Evolutionary conservation across 257 asterid genomes (phyloP).

Genomic region (Striga asiatica): DNA sequence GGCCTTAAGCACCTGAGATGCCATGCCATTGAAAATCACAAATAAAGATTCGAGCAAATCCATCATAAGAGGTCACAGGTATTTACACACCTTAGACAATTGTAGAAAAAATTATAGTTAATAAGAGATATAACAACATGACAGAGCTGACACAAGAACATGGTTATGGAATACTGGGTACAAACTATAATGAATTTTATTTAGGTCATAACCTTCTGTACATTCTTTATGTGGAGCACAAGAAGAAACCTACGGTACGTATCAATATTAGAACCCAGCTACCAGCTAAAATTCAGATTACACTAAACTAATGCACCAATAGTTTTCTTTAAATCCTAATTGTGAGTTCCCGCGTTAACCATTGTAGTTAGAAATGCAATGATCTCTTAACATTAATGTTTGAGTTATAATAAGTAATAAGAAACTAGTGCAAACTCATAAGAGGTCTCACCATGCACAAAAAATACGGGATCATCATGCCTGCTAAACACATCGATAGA

Average conservation of each 20-base stretch:
- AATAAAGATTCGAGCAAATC: too few relatives aligned
- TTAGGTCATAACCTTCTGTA: neutral
- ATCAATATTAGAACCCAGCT: neutral
- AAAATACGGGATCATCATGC: slow-evolving; percentile 58
- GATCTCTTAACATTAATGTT: neutral
- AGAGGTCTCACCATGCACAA: slow-evolving; percentile 56
- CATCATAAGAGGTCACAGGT: neutral
- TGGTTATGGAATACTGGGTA: slow-evolving; percentile 11
- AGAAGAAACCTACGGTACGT: neutral
- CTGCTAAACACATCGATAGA: slow-evolving; percentile 59
- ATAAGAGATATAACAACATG: neutral
- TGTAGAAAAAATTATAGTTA: neutral
- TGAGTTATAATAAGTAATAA: slow-evolving; percentile 10
- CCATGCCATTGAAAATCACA: neutral
- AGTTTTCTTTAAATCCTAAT: slow-evolving; percentile 2
- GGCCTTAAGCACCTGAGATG: neutral
- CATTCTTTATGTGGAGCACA: slow-evolving; percentile 1
- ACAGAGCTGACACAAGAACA: neutral
- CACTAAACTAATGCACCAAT: neutral
- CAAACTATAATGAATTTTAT: neutral
- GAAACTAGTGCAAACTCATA: slow-evolving; percentile 1
- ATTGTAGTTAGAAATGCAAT: neutral
- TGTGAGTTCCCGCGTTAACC: slow-evolving; percentile 10
- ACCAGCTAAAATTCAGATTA: slow-evolving; percentile 6
- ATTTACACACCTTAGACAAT: neutral